Evolutionary conservation across 495 filamentous ascomycete genomes (phyloP), one percentile per base, ranked within the genome.

Genomic region (Zalerion maritima): DNA sequence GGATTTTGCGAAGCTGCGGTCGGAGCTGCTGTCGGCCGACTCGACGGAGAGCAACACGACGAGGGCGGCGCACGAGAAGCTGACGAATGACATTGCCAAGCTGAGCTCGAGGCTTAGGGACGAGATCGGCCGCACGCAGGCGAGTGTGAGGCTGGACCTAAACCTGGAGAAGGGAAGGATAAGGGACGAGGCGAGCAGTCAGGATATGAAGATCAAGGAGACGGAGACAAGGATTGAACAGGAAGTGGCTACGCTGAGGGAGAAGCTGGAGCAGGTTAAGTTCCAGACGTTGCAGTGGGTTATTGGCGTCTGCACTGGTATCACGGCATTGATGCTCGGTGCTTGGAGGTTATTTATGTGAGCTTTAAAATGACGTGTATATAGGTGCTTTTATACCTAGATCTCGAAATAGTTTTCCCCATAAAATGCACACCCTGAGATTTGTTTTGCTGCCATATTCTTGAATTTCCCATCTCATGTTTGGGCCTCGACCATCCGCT

Each of bases 141-240:
- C 85, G 0, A 81, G 74, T 22, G 85, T 96, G 15, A 68, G 85
- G 31, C 56, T 99, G 19, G 89, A 99, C 49, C 51, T 99, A 31
- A 99, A 96, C 53, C 55, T 99, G 9, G 89, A 99, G 45, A 99
- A 99, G 64, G 89, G 89, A 2, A 64, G 89, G 26, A 96, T 99
- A 37, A 70, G 91, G 31, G 89, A 99, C 54, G 89, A 99, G 60
- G 84, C 85, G 6, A 92, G 92, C 43, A 78, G 81, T 40, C 89
- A 96, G 60, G 89, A 96, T 57, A 67, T 99, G 59, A 92, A 93
- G 58, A 84, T 99, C 40, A 94, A 93, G 62, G 89, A 99, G 65
- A 96, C 91, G 11, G 89, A 99, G 55, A 92, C 85, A 26, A 70
- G 89, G 49, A 96, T 99, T 54, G 89, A 99, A 61, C 89, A 94